A percentile compares a stretch with the other conserved stretches of the same genome.
Conservation (phyloP, 164 flowering plant genomes). For the Platanus orientalis region DNA sequence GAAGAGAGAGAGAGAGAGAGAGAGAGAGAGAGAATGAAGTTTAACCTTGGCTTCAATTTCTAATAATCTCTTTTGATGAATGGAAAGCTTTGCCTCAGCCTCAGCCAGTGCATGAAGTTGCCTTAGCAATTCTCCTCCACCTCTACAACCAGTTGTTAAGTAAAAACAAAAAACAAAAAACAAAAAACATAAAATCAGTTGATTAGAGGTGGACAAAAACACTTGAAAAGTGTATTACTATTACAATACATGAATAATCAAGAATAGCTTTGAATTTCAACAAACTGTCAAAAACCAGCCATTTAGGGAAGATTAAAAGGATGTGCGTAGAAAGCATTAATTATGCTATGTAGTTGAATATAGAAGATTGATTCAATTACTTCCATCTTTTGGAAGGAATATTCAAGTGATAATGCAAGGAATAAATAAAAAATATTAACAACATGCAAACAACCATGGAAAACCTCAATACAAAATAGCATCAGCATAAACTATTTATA, state of each 20-base stretch:
- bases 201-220: background rate
- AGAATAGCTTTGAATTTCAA: background rate
- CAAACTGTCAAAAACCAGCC: background rate
- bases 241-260: too few species aligned
- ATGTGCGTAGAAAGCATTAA: background rate
- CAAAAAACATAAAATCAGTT: background rate
- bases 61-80: constrained; percentile 57
- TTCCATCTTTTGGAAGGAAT: background rate
- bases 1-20: too few species aligned
- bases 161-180: constrained; percentile 22
- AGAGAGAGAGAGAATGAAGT: background rate
- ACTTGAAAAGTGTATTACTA: constrained; percentile 1
- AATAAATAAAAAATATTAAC: background rate
- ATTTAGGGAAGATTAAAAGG: background rate
- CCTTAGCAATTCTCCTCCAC: constrained; percentile 83
- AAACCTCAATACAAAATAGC: background rate
- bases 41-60: constrained; percentile 79
- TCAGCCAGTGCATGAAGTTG: constrained; percentile 73
- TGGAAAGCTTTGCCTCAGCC: constrained; percentile 56
- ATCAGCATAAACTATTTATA: background rate
- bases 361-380: background rate
- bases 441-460: background rate
- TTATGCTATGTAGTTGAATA: too few species aligned
- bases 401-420: background rate
- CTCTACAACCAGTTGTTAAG: constrained; percentile 40